Evolutionary conservation across 2,329 filamentous ascomycete species (phyloP).

Genomic region (Epichloe amarillans): DNA sequence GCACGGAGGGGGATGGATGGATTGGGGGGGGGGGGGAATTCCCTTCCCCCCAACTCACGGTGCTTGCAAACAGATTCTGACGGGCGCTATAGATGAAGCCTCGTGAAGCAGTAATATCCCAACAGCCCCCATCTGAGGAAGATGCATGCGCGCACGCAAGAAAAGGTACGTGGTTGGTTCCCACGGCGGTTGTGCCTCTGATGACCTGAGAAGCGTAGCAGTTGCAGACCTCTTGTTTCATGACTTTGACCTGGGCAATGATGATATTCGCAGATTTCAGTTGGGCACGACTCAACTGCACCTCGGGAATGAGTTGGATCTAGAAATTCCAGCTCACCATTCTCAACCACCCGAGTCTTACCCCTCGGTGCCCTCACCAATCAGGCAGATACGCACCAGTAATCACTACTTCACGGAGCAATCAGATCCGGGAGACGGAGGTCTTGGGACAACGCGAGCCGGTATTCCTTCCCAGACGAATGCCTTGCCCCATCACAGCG

Average conservation of each 20-base stretch:
- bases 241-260: conserved; percentile 1
- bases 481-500: background rate
- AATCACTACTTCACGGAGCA: background rate
- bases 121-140: background rate
- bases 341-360: background rate
- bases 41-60: no score
- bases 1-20: background rate
- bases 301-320: background rate
- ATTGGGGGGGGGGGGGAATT: no score
- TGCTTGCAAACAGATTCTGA: background rate
- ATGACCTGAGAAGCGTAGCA: background rate
- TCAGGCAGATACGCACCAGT: background rate
- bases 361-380: no score
- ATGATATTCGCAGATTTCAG: background rate
- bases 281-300: background rate
- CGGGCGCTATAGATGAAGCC: conserved; percentile 2
- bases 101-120: background rate
- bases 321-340: no score
- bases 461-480: background rate
- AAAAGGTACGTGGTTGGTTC: background rate
- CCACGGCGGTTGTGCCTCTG: background rate
- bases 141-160: background rate
- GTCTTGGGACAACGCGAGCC: background rate
- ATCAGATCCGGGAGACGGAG: background rate
- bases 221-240: conserved; percentile 3